Percentiles rank a stretch among this genome's conserved stretches.
These are phyloP conservation scores for Diaporthe sp. DNA, from an alignment of 2,329 filamentous ascomycete genomes.

Conservation along the genomic window DNA sequence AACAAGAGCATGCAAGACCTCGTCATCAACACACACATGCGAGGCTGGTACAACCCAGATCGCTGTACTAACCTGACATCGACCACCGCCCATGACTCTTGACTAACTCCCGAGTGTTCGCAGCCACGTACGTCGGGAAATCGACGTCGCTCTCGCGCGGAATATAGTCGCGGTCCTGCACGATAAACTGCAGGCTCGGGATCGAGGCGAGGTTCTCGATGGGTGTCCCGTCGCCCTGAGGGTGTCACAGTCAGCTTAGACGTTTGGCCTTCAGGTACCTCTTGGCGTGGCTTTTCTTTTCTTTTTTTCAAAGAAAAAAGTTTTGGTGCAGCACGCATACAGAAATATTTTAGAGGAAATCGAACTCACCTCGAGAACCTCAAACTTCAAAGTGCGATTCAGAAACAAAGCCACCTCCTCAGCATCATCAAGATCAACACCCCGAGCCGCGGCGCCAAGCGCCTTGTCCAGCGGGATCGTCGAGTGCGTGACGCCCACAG, in stretches of 20 bases:
- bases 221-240: constrained; percentile 45
- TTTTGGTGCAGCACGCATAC: background rate
- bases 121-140: constrained; percentile 42
- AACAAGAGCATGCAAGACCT: background rate
- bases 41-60: too few relatives aligned
- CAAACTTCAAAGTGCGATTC: constrained; percentile 35
- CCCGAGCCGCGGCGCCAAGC: constrained; percentile 36
- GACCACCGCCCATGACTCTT: background rate
- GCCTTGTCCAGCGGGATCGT: constrained; percentile 44
- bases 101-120: background rate
- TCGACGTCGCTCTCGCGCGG: constrained; percentile 32
- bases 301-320: background rate
- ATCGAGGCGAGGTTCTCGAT: constrained; percentile 40
- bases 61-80: background rate
- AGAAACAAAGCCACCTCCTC: constrained; percentile 34
- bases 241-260: background rate
- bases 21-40: too few relatives aligned
- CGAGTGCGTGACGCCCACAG: constrained; percentile 44
- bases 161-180: constrained; percentile 45
- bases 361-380: constrained; percentile 40
- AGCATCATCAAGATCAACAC: constrained; percentile 23
- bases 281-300: background rate
- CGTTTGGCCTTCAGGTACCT: background rate
- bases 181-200: constrained; percentile 49
- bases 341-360: background rate